Evolutionary conservation across 176 grass and related monocot genomes (phyloP).

Genomic region (Thinopyrum elongatum): DNA sequence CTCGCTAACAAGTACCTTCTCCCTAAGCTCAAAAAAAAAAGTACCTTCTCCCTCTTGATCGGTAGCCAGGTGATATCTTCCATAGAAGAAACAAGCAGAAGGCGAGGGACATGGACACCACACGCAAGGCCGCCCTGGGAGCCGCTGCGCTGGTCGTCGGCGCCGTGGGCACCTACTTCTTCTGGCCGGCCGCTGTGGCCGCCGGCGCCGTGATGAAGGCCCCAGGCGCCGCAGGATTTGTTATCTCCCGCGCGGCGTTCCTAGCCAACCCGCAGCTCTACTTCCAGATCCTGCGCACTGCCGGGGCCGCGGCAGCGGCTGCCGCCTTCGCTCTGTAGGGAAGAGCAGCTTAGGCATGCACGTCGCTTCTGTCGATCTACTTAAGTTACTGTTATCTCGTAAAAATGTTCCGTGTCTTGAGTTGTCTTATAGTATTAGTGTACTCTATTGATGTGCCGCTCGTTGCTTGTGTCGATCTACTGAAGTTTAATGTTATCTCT

Average conservation of each 20-base stretch:
- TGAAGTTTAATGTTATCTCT: background rate
- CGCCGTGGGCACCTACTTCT: background rate
- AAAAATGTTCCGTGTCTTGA: too few relatives aligned
- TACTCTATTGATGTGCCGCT: too few relatives aligned
- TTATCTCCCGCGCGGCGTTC: slow-evolving; percentile 33
- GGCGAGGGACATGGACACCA: background rate
- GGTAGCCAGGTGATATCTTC: background rate
- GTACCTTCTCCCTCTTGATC: too few relatives aligned
- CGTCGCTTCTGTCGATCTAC: too few relatives aligned
- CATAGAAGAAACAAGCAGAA: background rate
- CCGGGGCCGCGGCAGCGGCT: background rate
- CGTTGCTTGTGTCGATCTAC: background rate
- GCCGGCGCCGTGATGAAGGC: slow-evolving; percentile 8
- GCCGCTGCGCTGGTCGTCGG: background rate
- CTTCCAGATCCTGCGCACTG: background rate
- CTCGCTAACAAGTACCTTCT: background rate
- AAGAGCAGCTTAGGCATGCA: background rate
- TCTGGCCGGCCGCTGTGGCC: background rate
- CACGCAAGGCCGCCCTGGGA: background rate
- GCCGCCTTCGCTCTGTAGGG: background rate
- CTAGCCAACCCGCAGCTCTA: background rate
- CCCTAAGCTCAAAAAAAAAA: too few relatives aligned
- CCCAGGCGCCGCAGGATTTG: background rate
- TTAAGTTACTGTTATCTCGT: too few relatives aligned
- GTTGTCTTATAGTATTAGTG: too few relatives aligned